A percentile compares a stretch with the other conserved stretches of the same genome.
Evolutionary conservation across 768 basidiomycete species (phyloP).

Genomic region (Boletales sp.): DNA sequence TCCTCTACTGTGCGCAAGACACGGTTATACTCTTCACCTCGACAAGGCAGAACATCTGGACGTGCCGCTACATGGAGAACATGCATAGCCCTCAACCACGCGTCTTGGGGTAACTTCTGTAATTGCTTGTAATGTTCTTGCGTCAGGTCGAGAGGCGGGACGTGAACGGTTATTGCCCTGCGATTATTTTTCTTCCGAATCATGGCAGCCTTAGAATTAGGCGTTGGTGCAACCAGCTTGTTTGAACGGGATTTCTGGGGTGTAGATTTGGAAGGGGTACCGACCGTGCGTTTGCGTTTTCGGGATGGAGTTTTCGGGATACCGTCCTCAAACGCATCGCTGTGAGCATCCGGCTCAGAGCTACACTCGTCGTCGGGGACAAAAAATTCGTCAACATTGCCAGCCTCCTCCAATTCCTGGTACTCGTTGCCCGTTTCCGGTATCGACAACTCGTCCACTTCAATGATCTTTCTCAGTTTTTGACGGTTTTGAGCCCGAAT

Average conservation of each 20-base stretch:
- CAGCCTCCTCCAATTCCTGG: constrained; percentile 14
- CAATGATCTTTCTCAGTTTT: constrained; percentile 17
- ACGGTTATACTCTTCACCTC: constrained; percentile 78
- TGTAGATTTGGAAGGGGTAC: constrained; percentile 30
- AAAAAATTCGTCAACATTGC: constrained; percentile 22
- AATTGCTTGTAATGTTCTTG: constrained; percentile 37
- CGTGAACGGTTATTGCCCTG: constrained; percentile 28
- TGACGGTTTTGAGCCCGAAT: constrained; percentile 16
- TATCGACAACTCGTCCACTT: constrained; percentile 21
- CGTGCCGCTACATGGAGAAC: constrained; percentile 90
- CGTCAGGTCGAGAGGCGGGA: constrained; percentile 34
- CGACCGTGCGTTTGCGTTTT: constrained; percentile 43
- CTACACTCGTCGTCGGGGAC: constrained; percentile 16
- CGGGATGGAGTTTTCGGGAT: constrained; percentile 50
- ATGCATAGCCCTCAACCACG: constrained; percentile 87
- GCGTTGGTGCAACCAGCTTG: constrained; percentile 61
- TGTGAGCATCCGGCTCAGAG: constrained; percentile 26
- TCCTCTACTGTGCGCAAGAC: constrained; percentile 78
- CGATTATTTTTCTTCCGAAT: constrained; percentile 41
- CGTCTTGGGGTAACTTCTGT: constrained; percentile 61
- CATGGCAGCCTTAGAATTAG: constrained; percentile 67
- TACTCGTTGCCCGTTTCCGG: constrained; percentile 20
- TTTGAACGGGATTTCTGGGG: constrained; percentile 34
- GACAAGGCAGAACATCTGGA: constrained; percentile 85
- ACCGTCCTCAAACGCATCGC: constrained; percentile 25